Percentiles rank a stretch among this genome's conserved stretches.
Evolutionary conservation across 164 flowering plant species (phyloP).

Genomic region (Pachysandra terminalis): DNA sequence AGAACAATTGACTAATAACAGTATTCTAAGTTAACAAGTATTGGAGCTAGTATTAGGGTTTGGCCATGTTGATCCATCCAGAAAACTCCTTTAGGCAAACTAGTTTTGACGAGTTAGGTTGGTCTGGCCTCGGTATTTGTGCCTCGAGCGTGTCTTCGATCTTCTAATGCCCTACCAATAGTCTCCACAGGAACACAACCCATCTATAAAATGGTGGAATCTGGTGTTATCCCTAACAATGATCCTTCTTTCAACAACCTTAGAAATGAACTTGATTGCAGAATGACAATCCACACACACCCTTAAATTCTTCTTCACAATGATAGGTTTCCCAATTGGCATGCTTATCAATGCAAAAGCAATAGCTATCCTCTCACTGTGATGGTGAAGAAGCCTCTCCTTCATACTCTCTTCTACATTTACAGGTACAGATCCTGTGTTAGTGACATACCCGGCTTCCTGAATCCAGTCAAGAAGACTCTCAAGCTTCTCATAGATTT

Average conservation of each 20-base stretch:
- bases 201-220: slow-evolving; percentile 51
- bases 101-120: too few species aligned
- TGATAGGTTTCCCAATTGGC: slow-evolving; percentile 50
- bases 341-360: slow-evolving; percentile 45
- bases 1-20: not conserved
- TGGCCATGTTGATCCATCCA: too few species aligned
- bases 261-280: slow-evolving; percentile 46
- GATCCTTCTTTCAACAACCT: slow-evolving; percentile 40
- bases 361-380: slow-evolving; percentile 52
- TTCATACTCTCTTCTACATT: slow-evolving; percentile 38
- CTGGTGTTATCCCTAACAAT: slow-evolving; percentile 46
- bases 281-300: slow-evolving; percentile 51
- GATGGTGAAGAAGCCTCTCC: slow-evolving; percentile 43
- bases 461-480: slow-evolving; percentile 34
- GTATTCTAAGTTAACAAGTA: too few species aligned
- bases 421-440: slow-evolving; percentile 26
- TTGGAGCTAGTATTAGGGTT: too few species aligned
- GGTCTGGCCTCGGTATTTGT: too few species aligned
- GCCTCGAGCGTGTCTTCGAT: not conserved
- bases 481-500: slow-evolving; percentile 48
- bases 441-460: slow-evolving; percentile 42
- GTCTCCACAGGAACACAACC: slow-evolving; percentile 49
- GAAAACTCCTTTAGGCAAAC: too few species aligned
- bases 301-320: slow-evolving; percentile 50
- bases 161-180: slow-evolving; percentile 33